Conservation (phyloP, 163 green algal species). For the Volvox carteri region DNA sequence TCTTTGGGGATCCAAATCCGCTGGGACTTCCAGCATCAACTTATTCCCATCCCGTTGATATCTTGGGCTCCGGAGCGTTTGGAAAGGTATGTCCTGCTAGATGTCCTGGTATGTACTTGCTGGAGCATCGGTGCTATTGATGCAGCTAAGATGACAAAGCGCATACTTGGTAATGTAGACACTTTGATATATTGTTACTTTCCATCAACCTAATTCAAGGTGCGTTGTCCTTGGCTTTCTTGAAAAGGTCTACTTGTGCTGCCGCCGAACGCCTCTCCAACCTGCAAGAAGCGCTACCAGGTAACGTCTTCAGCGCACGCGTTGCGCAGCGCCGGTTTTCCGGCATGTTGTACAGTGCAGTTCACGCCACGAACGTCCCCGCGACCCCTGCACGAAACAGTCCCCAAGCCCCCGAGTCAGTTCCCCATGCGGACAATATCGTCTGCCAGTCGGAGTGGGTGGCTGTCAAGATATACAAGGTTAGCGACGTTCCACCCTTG, state of each 20-base stretch:
- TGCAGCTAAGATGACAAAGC: too few species aligned
- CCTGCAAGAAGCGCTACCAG: neutral
- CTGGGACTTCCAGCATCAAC: neutral
- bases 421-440: neutral
- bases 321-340: neutral
- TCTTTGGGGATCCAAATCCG: constrained; percentile 12
- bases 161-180: too few species aligned
- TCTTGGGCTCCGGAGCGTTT: constrained; percentile 4
- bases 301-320: neutral
- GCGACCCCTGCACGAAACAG: neutral
- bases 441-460: neutral
- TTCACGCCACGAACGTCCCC: neutral
- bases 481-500: neutral
- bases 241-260: constrained; percentile 35
- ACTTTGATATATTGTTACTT: neutral
- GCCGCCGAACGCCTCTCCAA: constrained; percentile 1
- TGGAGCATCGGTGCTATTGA: neutral
- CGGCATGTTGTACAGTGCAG: neutral
- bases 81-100: constrained; percentile 3
- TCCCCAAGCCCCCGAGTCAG: neutral
- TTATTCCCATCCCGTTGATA: neutral
- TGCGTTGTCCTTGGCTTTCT: neutral
- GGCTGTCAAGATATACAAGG: constrained; percentile 30
- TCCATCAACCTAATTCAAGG: neutral
- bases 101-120: neutral